Base-by-base conservation (phyloP, 306 rosid genomes). In the Rubus parviflorus region DNA sequence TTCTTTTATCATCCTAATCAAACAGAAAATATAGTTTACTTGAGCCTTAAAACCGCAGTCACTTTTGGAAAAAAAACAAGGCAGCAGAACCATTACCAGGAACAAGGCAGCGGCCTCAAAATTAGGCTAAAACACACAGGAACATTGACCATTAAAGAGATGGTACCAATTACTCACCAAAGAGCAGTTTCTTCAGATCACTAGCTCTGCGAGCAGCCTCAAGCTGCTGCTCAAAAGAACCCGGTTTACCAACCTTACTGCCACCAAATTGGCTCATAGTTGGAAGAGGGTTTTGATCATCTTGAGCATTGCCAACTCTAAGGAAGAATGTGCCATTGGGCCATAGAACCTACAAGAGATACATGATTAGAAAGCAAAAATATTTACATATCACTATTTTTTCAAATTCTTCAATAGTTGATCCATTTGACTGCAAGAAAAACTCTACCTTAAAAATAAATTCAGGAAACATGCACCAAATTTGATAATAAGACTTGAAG, bases 191-290 rank as follows among this genome's bases (percentile, higher is more conserved):
- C 86, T 89, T 92, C 75, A 96, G 87, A 70, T 91, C 87, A 81
- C 86, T 92, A 60, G 97, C 98, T 83, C 98, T 86, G 48, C 99
- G 99, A 84, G 96, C 90, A 75, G 98, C 99, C 88, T 96, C 99
- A 45, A 96, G 98, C 77, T 96, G 88, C 76, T 87, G 81, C 89
- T 96, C 97, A 53, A 96, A 96, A 45, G 94, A 89, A 47, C 85
- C 88, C 12, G 83, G 83, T 79, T 81, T 81, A 5, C 57, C 78
- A 83, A 60, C 71, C 76, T 89, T 91, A 78, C 79, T 51, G 63
- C 85, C 90, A 70, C 81, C 83, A 71, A 84, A n/a, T 74, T 83
- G 87, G 16, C 81, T 84, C 16, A 4, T 64, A 65, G 75, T 72
- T 81, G 81, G 85, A 86, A 63, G 57, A 77, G 86, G 63, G 38